These are phyloP conservation scores for Mycotypha africana DNA, from an alignment of 371 early-diverging fungal species.

Conservation along the genomic window DNA sequence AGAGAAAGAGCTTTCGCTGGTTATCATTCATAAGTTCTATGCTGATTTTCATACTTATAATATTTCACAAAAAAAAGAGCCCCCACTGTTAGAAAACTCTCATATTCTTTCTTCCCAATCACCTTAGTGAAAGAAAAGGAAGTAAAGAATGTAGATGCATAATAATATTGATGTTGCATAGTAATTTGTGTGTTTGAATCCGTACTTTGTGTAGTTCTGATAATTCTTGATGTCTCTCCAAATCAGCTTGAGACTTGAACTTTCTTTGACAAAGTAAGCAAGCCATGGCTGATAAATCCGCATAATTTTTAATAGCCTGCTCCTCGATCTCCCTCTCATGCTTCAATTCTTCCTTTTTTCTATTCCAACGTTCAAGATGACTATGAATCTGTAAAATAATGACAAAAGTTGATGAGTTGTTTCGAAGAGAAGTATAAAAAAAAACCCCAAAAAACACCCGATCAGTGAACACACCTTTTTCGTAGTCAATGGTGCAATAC, in stretches of 20 bases:
- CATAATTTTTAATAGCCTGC: conserved; percentile 35
- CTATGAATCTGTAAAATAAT: conserved; percentile 33
- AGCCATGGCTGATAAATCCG: conserved; percentile 44
- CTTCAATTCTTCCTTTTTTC: conserved; percentile 14
- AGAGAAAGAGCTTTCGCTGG: background rate
- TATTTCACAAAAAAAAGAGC: too few relatives aligned
- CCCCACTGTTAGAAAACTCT: too few relatives aligned
- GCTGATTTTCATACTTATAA: too few relatives aligned
- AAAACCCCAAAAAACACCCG: too few relatives aligned
- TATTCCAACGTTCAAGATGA: conserved; percentile 32
- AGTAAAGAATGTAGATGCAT: too few relatives aligned
- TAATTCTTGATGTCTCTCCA: conserved; percentile 53
- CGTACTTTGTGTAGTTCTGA: conserved; percentile 67
- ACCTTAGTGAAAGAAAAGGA: too few relatives aligned
- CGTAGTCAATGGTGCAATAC: conserved; percentile 15
- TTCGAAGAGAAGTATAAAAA: background rate
- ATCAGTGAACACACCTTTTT: conserved; percentile 30
- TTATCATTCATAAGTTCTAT: too few relatives aligned
- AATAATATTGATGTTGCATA: background rate
- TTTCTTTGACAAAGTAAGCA: conserved; percentile 69
- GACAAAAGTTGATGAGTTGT: background rate
- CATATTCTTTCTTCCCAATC: background rate
- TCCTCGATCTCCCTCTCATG: conserved; percentile 9
- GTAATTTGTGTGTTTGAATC: too few relatives aligned
- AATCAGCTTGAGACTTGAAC: conserved; percentile 51